Percentiles rank a stretch among this genome's conserved stretches.
Conservation (phyloP, 495 filamentous ascomycete genomes). For the Talaromyces adpressus region DNA sequence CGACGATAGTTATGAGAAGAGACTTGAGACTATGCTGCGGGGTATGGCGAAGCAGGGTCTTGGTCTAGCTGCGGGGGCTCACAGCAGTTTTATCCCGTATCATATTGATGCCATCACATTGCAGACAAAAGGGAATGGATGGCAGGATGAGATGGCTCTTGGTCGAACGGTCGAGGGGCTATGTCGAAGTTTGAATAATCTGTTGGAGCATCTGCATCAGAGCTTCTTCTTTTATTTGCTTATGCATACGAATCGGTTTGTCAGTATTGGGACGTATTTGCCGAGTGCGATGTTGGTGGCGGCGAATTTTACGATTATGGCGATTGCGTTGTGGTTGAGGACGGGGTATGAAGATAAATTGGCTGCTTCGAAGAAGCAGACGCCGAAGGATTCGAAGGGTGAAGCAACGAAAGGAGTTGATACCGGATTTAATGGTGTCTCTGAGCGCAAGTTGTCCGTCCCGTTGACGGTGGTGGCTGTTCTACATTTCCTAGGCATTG, state of each 20-base stretch:
- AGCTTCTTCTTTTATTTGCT: conserved; percentile 99
- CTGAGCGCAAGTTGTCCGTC: conserved; percentile 70
- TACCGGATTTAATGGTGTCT: conserved; percentile 19
- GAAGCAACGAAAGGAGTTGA: not conserved
- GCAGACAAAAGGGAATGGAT: conserved; percentile 80
- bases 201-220: conserved; percentile 95
- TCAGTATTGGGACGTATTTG: conserved; percentile 95
- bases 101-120: conserved; percentile 95
- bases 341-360: conserved; percentile 51
- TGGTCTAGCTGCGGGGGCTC: conserved; percentile 83
- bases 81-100: conserved; percentile 94
- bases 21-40: conserved; percentile 81
- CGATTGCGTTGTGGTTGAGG: conserved; percentile 85
- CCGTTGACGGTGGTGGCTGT: conserved; percentile 65
- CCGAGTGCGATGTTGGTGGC: conserved; percentile 96
- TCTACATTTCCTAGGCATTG: conserved; percentile 68
- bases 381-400: not conserved
- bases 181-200: conserved; percentile 88
- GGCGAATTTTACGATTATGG: conserved; percentile 89
- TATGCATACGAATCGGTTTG: conserved; percentile 83
- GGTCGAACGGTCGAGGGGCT: conserved; percentile 84
- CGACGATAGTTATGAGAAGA: conserved; percentile 70
- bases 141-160: conserved; percentile 95
- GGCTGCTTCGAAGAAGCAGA: conserved; percentile 18
- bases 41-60: conserved; percentile 91